A percentile compares a stretch with the other conserved stretches of the same genome.
phyloP scores from a whole-genome alignment of 495 filamentous ascomycete genomes.

The Penicillium dipodomyicola region DNA sequence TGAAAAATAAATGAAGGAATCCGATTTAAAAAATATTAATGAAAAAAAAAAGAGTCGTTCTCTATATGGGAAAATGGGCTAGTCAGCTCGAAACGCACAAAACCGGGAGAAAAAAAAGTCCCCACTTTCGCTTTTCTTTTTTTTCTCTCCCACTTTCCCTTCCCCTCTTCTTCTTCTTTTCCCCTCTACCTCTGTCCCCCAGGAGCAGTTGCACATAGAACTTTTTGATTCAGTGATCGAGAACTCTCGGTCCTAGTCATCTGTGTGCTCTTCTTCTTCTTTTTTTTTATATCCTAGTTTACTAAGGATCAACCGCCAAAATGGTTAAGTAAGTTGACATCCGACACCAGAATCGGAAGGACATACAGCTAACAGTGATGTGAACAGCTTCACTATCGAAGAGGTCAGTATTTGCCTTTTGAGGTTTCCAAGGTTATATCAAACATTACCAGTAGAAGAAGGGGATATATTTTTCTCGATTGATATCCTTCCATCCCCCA shows the following conservation, averaged over 20 bases:
- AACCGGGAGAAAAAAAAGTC: conserved; percentile 31
- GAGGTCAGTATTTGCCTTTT: conserved; percentile 56
- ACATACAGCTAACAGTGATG: conserved; percentile 25
- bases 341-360: neutral
- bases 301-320: conserved; percentile 71
- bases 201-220: conserved; percentile 49
- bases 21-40: neutral
- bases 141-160: conserved; percentile 35
- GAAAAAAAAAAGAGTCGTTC: too few species aligned
- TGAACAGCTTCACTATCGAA: conserved; percentile 92
- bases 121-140: conserved; percentile 40
- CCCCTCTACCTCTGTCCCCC: conserved; percentile 30
- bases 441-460: neutral
- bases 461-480: neutral
- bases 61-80: neutral
- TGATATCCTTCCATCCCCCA: neutral
- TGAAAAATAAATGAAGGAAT: neutral
- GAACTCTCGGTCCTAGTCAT: conserved; percentile 48
- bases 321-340: conserved; percentile 96
- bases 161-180: conserved; percentile 26
- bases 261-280: conserved; percentile 41
- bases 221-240: conserved; percentile 47
- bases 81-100: conserved; percentile 25
- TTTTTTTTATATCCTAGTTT: conserved; percentile 30
- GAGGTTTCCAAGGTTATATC: neutral